A percentile compares a stretch with the other conserved stretches of the same genome.
phyloP scores from a whole-genome alignment of 106 monocot genomes.

The Triglochin maritima region DNA sequence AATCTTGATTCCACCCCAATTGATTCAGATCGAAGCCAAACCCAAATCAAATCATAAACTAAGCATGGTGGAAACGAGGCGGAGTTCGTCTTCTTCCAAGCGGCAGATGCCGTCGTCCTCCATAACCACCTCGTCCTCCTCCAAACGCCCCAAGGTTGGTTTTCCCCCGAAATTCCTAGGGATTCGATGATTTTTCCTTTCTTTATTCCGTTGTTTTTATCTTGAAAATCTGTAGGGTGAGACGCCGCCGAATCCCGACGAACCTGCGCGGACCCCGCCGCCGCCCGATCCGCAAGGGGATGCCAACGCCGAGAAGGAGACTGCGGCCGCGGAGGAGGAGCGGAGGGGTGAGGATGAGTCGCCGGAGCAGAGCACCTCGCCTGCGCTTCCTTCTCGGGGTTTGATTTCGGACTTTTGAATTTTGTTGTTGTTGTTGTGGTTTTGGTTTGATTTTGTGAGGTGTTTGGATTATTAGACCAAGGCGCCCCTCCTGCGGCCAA shows the following conservation, averaged over 20 bases:
- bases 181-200: not conserved
- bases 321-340: not conserved
- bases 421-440: not conserved
- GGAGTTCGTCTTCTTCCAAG: conserved; percentile 39
- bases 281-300: not conserved
- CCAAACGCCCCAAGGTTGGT: conserved; percentile 36
- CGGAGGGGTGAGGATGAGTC: not conserved
- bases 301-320: not conserved
- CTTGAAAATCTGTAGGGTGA: not conserved
- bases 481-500: conserved; percentile 5
- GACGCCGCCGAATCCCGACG: conserved; percentile 5
- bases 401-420: not conserved
- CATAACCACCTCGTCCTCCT: conserved; percentile 4
- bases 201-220: not conserved
- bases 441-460: not conserved
- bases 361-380: not conserved
- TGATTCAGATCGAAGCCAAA: too few species aligned
- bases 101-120: conserved; percentile 9
- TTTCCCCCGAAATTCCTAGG: not conserved
- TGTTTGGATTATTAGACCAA: not conserved
- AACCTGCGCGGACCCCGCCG: not conserved
- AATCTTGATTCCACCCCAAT: too few species aligned
- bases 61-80: conserved; percentile 33
- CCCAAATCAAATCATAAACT: too few species aligned
- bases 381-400: not conserved